Evolutionary conservation across 129 eudicot species (phyloP).

Genomic region (Glebionis coronaria): DNA sequence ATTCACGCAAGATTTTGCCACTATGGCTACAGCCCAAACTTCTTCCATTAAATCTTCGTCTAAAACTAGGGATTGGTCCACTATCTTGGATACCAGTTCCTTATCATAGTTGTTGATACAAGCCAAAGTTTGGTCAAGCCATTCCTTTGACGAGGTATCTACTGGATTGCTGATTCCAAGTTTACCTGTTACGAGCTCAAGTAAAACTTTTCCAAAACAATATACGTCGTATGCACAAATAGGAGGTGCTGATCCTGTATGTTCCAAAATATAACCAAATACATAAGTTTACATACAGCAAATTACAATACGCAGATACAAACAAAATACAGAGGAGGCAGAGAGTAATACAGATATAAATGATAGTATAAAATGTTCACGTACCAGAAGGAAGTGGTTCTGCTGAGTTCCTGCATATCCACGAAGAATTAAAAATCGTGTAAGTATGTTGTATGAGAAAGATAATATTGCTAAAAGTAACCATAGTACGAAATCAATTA

Average conservation of each 20-base stretch:
- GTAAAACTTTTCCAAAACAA: conserved; percentile 78
- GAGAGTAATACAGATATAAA: not conserved
- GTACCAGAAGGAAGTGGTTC: conserved; percentile 51
- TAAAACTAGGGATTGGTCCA: conserved; percentile 62
- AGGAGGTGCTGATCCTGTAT: conserved; percentile 49
- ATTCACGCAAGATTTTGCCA: conserved; percentile 79
- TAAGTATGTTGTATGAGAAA: conserved; percentile 15
- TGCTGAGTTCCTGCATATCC: conserved; percentile 50
- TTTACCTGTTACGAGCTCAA: conserved; percentile 85
- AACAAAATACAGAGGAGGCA: not conserved
- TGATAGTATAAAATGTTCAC: conserved; percentile 25
- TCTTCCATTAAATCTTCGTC: conserved; percentile 84
- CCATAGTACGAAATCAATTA: not conserved
- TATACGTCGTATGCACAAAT: conserved; percentile 76
- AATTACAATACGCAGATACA: not conserved
- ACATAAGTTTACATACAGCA: conserved; percentile 4
- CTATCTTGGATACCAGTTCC: conserved; percentile 53
- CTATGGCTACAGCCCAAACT: conserved; percentile 89
- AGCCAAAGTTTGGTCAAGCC: conserved; percentile 54
- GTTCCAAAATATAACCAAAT: conserved; percentile 6
- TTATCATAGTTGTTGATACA: conserved; percentile 57
- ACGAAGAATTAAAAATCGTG: conserved; percentile 15
- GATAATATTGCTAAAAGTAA: not conserved
- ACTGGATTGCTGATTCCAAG: conserved; percentile 54
- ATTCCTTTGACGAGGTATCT: conserved; percentile 48